These are phyloP conservation scores for Aspergillus sp. DNA, from an alignment of 2,329 filamentous ascomycete species.

Conservation along the genomic window DNA sequence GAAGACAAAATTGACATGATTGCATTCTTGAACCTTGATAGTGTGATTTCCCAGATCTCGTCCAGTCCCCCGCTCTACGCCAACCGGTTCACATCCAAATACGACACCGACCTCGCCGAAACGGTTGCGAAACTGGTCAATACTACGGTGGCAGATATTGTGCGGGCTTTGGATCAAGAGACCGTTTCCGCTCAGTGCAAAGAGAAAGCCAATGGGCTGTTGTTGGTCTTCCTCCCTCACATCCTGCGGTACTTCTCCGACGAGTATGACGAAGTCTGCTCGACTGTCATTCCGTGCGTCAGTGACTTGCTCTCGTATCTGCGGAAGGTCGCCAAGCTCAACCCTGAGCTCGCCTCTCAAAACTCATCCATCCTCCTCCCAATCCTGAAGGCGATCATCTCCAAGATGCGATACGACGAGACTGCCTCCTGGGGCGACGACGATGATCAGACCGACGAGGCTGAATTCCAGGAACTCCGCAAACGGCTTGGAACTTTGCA, in stretches of 20 bases:
- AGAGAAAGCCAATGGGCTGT: slow-evolving; percentile 74
- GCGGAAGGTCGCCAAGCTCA: slow-evolving; percentile 69
- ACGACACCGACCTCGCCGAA: slow-evolving; percentile 94
- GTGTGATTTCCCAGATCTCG: slow-evolving; percentile 83
- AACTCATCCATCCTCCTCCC: slow-evolving; percentile 83
- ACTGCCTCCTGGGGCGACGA: slow-evolving; percentile 91
- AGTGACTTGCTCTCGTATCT: slow-evolving; percentile 91
- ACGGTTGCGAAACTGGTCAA: slow-evolving; percentile 95
- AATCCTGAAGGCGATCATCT: slow-evolving; percentile 86
- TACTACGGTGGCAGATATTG: slow-evolving; percentile 80
- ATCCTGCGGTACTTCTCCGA: slow-evolving; percentile 94
- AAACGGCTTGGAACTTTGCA: slow-evolving; percentile 88
- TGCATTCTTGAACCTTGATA: slow-evolving; percentile 79
- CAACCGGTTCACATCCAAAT: slow-evolving; percentile 75
- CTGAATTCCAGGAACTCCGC: slow-evolving; percentile 92
- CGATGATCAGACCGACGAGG: slow-evolving; percentile 93
- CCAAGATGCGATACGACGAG: slow-evolving; percentile 97
- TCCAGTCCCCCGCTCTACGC: slow-evolving; percentile 78
- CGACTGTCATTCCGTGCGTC: slow-evolving; percentile 87
- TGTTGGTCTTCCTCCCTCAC: slow-evolving; percentile 81
- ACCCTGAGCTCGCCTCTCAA: slow-evolving; percentile 64
- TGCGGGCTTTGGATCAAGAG: slow-evolving; percentile 77
- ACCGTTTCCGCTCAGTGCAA: slow-evolving; percentile 60
- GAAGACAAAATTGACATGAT: slow-evolving; percentile 94
- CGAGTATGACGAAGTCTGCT: slow-evolving; percentile 97